A percentile compares a stretch with the other conserved stretches of the same genome.
phyloP scores from a whole-genome alignment of 495 filamentous ascomycete genomes.

The Aspergillus asperescens region DNA sequence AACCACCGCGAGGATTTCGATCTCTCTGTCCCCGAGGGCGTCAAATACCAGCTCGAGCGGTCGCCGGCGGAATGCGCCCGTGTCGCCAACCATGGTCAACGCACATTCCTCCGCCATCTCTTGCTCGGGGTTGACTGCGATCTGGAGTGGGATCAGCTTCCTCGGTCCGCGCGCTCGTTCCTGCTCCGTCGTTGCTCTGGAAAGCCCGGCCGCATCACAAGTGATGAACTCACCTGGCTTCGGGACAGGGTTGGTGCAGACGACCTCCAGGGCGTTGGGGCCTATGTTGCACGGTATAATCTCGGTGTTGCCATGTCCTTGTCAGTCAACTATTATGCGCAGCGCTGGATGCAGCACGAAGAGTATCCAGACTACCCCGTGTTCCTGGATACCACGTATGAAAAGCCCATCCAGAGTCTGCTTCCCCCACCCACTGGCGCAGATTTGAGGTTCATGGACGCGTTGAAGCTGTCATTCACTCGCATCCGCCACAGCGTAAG shows the following conservation, averaged over 20 bases:
- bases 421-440: constrained; percentile 21
- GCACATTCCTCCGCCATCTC: constrained; percentile 34
- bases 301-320: constrained; percentile 27
- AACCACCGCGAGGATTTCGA: constrained; percentile 20
- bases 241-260: constrained; percentile 24
- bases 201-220: constrained; percentile 21
- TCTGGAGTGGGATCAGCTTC: constrained; percentile 36
- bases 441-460: constrained; percentile 4
- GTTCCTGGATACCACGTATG: constrained; percentile 12
- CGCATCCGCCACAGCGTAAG: not conserved
- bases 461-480: constrained; percentile 2
- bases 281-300: constrained; percentile 37
- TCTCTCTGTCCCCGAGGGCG: constrained; percentile 15
- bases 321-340: constrained; percentile 21
- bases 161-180: constrained; percentile 24
- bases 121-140: constrained; percentile 37
- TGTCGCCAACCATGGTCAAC: constrained; percentile 27
- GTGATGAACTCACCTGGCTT: constrained; percentile 28
- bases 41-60: constrained; percentile 19
- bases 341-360: constrained; percentile 18
- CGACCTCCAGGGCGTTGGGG: constrained; percentile 25
- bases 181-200: constrained; percentile 32
- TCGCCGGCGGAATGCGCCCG: constrained; percentile 13
- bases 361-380: constrained; percentile 6
- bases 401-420: constrained; percentile 15